Base-by-base conservation (phyloP, 129 eudicot genomes). In the Escallonia rubra region DNA sequence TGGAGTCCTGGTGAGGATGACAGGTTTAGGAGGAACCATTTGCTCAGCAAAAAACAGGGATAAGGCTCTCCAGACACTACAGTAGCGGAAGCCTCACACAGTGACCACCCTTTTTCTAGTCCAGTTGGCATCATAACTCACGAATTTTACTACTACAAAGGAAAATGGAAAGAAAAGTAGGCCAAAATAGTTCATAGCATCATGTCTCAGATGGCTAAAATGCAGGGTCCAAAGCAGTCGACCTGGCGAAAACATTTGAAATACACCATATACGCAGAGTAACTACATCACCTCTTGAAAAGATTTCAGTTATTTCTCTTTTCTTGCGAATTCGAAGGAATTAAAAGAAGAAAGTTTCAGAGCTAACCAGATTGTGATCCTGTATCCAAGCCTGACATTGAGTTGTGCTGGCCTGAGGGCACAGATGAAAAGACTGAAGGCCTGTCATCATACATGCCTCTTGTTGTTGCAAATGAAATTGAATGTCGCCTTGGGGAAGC, bases 401-500 rank as follows among this genome's bases (percentile, higher is more conserved):
- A 83, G 64, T 78, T 61, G 64, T 77, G 76, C 15, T 75, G 90
- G 70, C 84, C 78, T 60, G 95, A 68, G 56, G 84, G 80, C 68
- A 67, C 54, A 66, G 91, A 75, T 72, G 89, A 80, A 72, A 81
- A 81, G 16, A 60, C 76, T 2, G 95, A 82, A 59, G 96, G 70
- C 73, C 83, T 74, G 72, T 81, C 88, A 76, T 86, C 95, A 72
- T 70, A 72, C 63, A 68, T 59, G 49, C 95, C 87, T 73, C 90
- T 73, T 59, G 85, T 10, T n/a, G 80, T 69, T 49, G 96, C 60
- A 76, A 85, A 72, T 41, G 99, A 80, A 64, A 85, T 86, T 1
- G 94, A 88, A 62, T 86, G 96, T 71, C 99, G 76, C 83, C 90
- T 76, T 74, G 99, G 96, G 54, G 99, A 93, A 42, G 70, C 57